Conservation (phyloP, 805 yeast species). For the Brettanomyces sp. region DNA sequence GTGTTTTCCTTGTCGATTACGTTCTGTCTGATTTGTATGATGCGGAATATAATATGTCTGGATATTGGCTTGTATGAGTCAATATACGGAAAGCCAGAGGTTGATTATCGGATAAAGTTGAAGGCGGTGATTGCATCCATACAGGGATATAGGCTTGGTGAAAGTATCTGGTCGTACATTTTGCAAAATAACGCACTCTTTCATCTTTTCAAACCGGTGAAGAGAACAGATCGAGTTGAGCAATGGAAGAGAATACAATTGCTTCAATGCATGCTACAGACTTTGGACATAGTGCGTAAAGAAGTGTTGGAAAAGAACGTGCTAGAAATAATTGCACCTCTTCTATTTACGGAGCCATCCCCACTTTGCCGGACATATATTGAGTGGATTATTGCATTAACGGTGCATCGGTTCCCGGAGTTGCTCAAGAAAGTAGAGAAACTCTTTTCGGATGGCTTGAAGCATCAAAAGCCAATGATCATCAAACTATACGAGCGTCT, state of each 20-base stretch:
- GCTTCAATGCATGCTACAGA: slow-evolving; percentile 41
- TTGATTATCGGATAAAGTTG: slow-evolving; percentile 40
- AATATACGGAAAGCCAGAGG: slow-evolving; percentile 52
- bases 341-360: slow-evolving; percentile 57
- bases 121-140: slow-evolving; percentile 35
- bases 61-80: slow-evolving; percentile 33
- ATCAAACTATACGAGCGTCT: slow-evolving; percentile 60
- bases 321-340: slow-evolving; percentile 18
- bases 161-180: slow-evolving; percentile 26
- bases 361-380: slow-evolving; percentile 67
- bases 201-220: slow-evolving; percentile 39
- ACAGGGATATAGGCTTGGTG: slow-evolving; percentile 22
- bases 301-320: slow-evolving; percentile 5
- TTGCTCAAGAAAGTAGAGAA: slow-evolving; percentile 10
- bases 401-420: slow-evolving; percentile 26
- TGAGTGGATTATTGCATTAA: slow-evolving; percentile 66
- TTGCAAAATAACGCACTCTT: slow-evolving; percentile 28
- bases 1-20: slow-evolving; percentile 50
- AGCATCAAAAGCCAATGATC: slow-evolving; percentile 35
- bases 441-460: slow-evolving; percentile 24
- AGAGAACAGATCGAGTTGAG: slow-evolving; percentile 59
- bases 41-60: slow-evolving; percentile 24
- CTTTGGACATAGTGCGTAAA: slow-evolving; percentile 28
- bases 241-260: slow-evolving; percentile 54
- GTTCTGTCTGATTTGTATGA: slow-evolving; percentile 48